Evolutionary conservation across 495 filamentous ascomycete species (phyloP), one percentile per base, ranked within the genome.

Genomic region (Xylaria flabelliformis): DNA sequence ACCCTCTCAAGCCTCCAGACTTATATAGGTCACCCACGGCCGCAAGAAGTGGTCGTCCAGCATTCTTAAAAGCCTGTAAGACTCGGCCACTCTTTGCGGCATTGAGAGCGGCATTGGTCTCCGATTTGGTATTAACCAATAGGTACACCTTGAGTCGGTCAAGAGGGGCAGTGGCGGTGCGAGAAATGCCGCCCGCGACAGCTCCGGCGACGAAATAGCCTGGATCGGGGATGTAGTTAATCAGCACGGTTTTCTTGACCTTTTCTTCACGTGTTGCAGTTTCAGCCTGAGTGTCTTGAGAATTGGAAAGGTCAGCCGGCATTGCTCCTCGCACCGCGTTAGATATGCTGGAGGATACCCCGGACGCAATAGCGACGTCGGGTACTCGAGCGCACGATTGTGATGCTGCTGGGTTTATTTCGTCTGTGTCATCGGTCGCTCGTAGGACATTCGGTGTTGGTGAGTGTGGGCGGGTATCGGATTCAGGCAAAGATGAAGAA

Each of bases 141-240:
- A 99, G 90, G 80, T 97, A 98, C 69, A 99, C 95, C 80, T 98
- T 98, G 64, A 99, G 88, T 75, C 96, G 94, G 82, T 99, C 96
- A 81, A 99, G 90, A 63, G 96, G 96, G 24, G 96, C 96, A 53
- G 96, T 99, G 69, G 93, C 90, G 80, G 96, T 97, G 72, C 96
- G 89, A 70, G 95, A 98, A 67, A 97, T 90, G 76, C 91, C 94
- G 71, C 96, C 96, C 73, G 96, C 94, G 67, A 97, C 84, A 74
- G 93, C 96, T 81, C 96, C 96, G 74, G 97, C 97, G 85, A 95
- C 81, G 82, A 99, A 99, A 83, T 99, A 99, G 85, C 95, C 95
- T 97, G 93, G 82, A 83, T 88, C 85, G 77, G 87, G 87, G 65
- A 87, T 80, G 74, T 87, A 81, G 73, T 81, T 83, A 78, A 84